Conservation (phyloP, 495 filamentous ascomycete species). For the Penicillium goetzii region DNA sequence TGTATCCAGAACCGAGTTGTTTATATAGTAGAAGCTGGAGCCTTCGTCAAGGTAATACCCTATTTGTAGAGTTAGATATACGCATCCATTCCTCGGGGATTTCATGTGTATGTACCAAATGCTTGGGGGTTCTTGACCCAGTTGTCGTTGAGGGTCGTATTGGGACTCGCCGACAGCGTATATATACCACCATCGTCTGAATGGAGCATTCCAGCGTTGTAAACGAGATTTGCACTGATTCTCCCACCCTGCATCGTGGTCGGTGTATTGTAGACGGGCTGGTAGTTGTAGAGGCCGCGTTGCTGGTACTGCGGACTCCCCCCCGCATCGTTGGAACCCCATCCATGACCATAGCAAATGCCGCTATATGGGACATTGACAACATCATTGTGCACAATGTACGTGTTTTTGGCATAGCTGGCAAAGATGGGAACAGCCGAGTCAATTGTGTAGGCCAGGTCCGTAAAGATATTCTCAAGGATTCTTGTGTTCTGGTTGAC, state of each 20-base stretch:
- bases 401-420: background rate
- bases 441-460: background rate
- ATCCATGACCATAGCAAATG: background rate
- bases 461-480: slow-evolving; percentile 1
- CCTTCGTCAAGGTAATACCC: slow-evolving; percentile 1
- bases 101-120: slow-evolving; percentile 1
- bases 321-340: background rate
- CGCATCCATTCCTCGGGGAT: background rate
- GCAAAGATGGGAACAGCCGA: slow-evolving; percentile 1
- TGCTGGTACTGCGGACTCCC: background rate
- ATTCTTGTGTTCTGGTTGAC: slow-evolving; percentile 1
- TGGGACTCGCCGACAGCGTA: background rate
- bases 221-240: background rate
- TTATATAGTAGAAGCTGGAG: background rate
- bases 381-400: background rate
- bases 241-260: background rate
- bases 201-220: background rate
- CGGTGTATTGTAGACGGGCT: background rate
- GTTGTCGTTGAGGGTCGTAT: background rate
- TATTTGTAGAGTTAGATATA: background rate
- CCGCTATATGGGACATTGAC: background rate
- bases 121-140: background rate
- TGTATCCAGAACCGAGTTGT: background rate
- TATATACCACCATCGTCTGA: slow-evolving; percentile 1
- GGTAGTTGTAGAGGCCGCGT: background rate